Base-by-base conservation (phyloP, 164 flowering plant species). In the Piper betle region DNA sequence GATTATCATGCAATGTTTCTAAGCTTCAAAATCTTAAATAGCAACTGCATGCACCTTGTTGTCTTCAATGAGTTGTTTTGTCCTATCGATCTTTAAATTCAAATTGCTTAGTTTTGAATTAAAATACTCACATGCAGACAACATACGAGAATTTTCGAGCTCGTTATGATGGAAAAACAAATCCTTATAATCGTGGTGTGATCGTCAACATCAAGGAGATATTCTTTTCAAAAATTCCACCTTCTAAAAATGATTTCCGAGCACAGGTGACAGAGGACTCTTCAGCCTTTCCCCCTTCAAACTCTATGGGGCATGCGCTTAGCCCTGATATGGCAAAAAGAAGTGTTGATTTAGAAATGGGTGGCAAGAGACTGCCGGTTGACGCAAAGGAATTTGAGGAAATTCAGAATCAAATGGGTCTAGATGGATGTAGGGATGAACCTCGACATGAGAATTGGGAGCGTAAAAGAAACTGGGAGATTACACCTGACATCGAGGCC, bases 71-170 rank as follows among this genome's bases (percentile, higher is more conserved):
- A 25, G 33, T 25, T 25, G 33, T 25, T 25, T 25, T 25, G 33
- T 25, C 33, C 33, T 25, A 2, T 25, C 33, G 33, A 25, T 25
- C 33, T 25, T 18, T 54, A 5, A 18, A 54, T n/a, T 3, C 37
- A 25, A 18, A 54, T 18, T 39, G 43, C 15, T 53, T 17, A 11
- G 9, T 54, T 52, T 55, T 7, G n/a, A 39, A 42, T 50, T 57
- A 37, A 50, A 33, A 48, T 25, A 25, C 33, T 25, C 68, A 67
- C 41, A 4, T 75, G 78, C 82, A 88, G 96, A 84, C 96, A 25
- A 88, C 96, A 2, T 86, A 88, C 65, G 96, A 88, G 75, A 86
- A 86, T 64, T 88, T 84, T 65, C 78, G 93, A 5, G 79, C 78
- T 62, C 76, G 80, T 10, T 84, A 86, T 61, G 87, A 88, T 54